Conservation (phyloP, 495 filamentous ascomycete genomes). For the Penicillium steckii region DNA sequence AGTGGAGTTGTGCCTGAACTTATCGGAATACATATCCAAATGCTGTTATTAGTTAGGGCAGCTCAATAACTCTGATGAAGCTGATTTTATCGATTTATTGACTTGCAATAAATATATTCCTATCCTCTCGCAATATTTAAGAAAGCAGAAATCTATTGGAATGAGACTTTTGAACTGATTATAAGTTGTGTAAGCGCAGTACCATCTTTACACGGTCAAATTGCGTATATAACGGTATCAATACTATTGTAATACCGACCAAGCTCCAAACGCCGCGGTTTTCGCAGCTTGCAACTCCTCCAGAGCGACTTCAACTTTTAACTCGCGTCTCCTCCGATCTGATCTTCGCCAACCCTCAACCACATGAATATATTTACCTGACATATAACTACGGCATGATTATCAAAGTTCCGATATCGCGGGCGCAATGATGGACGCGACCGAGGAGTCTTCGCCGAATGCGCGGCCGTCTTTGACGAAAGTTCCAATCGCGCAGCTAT, state of each 20-base stretch:
- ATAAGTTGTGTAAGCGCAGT: background rate
- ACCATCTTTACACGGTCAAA: background rate
- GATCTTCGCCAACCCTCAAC: background rate
- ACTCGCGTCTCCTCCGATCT: background rate
- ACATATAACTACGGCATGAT: background rate
- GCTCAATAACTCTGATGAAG: no score
- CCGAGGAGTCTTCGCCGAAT: slow-evolving; percentile 24
- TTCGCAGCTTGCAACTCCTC: background rate
- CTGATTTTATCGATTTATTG: no score
- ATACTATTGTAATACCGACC: background rate
- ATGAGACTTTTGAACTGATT: background rate
- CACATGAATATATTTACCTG: background rate
- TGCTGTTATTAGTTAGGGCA: no score
- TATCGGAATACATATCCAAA: slow-evolving; percentile 3
- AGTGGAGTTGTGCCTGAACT: slow-evolving; percentile 16
- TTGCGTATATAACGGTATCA: background rate
- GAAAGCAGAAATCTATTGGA: no score
- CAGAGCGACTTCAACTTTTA: background rate
- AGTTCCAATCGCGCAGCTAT: slow-evolving; percentile 67
- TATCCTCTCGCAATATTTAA: no score
- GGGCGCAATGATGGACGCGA: slow-evolving; percentile 34
- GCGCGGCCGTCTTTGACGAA: slow-evolving; percentile 26
- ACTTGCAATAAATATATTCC: no score
- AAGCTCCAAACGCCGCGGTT: background rate
- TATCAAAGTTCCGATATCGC: slow-evolving; percentile 18